Evolutionary conservation across 2,329 filamentous ascomycete species (phyloP).

Genomic region (Ustulina deusta): DNA sequence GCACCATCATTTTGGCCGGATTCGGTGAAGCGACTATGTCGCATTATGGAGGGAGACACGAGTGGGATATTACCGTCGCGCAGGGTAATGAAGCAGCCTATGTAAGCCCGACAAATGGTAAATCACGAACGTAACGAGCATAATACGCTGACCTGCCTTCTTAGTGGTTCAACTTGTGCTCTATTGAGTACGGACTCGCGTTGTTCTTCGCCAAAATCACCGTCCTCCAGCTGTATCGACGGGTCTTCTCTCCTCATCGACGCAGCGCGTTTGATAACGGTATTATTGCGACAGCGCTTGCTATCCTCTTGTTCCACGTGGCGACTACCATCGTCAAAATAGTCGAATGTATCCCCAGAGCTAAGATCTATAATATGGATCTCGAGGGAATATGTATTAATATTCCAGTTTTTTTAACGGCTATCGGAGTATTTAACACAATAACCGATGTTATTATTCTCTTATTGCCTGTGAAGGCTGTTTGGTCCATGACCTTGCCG

Average conservation of each 20-base stretch:
- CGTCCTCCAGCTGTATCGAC: not conserved
- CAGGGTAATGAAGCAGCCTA: conserved; percentile 1
- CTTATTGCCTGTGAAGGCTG: conserved; percentile 3
- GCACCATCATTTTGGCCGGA: not conserved
- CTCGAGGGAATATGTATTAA: not conserved
- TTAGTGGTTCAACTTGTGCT: conserved; percentile 2
- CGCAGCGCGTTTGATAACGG: not conserved
- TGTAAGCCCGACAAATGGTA: too few species aligned
- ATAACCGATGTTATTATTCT: conserved; percentile 8
- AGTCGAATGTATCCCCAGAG: not conserved
- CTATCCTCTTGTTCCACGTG: not conserved
- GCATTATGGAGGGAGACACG: not conserved
- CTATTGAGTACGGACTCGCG: not conserved
- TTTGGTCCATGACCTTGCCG: conserved; percentile 1
- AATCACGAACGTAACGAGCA: too few species aligned
- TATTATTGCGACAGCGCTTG: not conserved
- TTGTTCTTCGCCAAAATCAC: not conserved
- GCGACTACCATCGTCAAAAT: conserved; percentile 1
- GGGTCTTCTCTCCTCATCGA: not conserved
- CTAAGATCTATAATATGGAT: not conserved
- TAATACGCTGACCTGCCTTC: not conserved
- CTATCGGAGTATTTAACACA: conserved; percentile 10
- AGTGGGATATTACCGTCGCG: not conserved
- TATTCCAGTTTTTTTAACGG: not conserved
- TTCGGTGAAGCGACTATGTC: not conserved